These are phyloP conservation scores for Epichloe gansuensis DNA, from an alignment of 2,329 filamentous ascomycete species.

Conservation along the genomic window DNA sequence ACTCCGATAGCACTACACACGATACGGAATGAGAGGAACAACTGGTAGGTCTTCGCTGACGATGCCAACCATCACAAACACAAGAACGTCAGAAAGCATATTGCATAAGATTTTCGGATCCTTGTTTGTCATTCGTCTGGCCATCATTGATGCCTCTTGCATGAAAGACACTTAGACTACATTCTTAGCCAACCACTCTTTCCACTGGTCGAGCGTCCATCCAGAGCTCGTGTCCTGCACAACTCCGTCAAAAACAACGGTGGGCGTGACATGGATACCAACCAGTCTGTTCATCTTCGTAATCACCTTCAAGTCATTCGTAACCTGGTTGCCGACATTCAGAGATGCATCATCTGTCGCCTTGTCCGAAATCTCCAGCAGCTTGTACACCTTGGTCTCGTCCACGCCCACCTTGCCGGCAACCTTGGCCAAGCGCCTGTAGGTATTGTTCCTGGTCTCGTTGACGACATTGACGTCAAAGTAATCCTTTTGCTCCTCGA, in stretches of 20 bases:
- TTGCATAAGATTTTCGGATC: too few species aligned
- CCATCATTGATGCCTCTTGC: too few species aligned
- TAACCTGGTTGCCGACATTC: conserved; percentile 73
- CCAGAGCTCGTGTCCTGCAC: conserved; percentile 69
- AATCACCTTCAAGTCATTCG: conserved; percentile 71
- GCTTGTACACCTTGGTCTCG: conserved; percentile 52
- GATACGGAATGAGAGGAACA: too few species aligned
- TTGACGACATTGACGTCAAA: conserved; percentile 78
- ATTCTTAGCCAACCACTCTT: conserved; percentile 60
- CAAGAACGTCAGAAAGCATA: too few species aligned
- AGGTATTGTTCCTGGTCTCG: conserved; percentile 75
- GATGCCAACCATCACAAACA: too few species aligned
- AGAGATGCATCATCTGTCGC: conserved; percentile 51
- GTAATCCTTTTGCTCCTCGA: conserved; percentile 55
- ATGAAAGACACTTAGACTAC: conserved; percentile 16
- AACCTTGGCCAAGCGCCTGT: conserved; percentile 64
- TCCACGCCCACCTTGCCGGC: conserved; percentile 56
- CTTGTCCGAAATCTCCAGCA: conserved; percentile 58
- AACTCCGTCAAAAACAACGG: conserved; percentile 76
- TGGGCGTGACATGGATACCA: conserved; percentile 83
- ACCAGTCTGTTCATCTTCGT: conserved; percentile 68
- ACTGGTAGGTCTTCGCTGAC: too few species aligned
- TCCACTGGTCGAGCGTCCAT: conserved; percentile 73
- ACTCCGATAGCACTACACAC: too few species aligned
- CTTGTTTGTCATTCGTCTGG: too few species aligned